These are phyloP conservation scores for Dichotomopilus funicola DNA, from an alignment of 2,329 filamentous ascomycete genomes.

Conservation along the genomic window DNA sequence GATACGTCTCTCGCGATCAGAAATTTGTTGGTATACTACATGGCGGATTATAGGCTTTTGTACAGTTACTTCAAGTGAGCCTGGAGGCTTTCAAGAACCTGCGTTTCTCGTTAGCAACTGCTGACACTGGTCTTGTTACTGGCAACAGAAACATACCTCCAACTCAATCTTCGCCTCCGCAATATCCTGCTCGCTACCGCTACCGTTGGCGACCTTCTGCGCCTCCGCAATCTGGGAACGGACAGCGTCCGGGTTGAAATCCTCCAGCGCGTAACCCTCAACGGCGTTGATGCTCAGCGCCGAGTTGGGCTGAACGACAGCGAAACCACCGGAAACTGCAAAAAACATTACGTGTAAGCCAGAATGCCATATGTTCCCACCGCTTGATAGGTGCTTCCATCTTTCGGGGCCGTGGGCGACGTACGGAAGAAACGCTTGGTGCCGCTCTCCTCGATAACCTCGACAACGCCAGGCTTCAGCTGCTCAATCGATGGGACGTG, in stretches of 20 bases:
- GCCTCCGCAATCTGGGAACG: constrained; percentile 86
- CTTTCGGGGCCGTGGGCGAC: constrained; percentile 33
- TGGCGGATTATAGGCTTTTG: constrained; percentile 33
- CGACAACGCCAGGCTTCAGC: constrained; percentile 91
- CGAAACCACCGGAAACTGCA: constrained; percentile 91
- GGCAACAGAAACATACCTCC: constrained; percentile 57
- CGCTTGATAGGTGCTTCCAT: neutral
- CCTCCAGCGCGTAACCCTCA: constrained; percentile 89
- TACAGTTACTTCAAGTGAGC: constrained; percentile 68
- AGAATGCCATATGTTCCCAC: neutral
- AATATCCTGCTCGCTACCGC: constrained; percentile 92
- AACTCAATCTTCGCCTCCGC: constrained; percentile 99
- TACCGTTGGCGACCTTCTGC: constrained; percentile 86
- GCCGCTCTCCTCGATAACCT: constrained; percentile 90
- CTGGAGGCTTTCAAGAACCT: constrained; percentile 81
- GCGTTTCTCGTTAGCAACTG: constrained; percentile 32
- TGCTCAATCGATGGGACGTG: constrained; percentile 99
- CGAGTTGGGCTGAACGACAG: constrained; percentile 92
- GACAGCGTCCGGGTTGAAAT: constrained; percentile 90
- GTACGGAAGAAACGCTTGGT: constrained; percentile 98
- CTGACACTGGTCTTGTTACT: neutral
- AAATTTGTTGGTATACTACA: constrained; percentile 28
- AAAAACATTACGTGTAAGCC: constrained; percentile 11
- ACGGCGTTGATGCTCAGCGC: constrained; percentile 96
- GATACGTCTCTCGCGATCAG: constrained; percentile 22